Conservation (phyloP, 2,329 filamentous ascomycete species). For the Monilinia laxa region DNA sequence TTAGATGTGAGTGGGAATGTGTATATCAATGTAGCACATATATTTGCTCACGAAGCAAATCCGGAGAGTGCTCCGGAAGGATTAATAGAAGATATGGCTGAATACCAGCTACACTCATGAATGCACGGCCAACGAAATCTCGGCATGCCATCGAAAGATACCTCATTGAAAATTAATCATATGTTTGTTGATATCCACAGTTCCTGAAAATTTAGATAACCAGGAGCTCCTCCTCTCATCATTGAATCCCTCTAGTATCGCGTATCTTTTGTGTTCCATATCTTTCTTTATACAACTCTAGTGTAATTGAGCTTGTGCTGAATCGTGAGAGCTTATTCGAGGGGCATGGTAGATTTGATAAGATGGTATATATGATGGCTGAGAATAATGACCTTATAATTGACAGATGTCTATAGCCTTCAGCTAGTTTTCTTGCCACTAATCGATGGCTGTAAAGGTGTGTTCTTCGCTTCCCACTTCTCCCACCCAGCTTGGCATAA, state of each 20-base stretch:
- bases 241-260: neutral
- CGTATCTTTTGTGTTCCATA: neutral
- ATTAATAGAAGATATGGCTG: neutral
- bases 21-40: neutral
- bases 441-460: conserved; percentile 40
- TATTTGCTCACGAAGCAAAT: neutral
- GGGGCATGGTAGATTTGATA: neutral
- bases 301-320: neutral
- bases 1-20: neutral
- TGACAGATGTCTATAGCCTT: conserved; percentile 20
- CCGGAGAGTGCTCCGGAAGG: neutral
- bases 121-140: neutral
- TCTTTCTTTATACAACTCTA: neutral
- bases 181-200: neutral
- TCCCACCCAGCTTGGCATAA: conserved; percentile 90
- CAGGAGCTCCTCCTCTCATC: neutral
- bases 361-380: conserved; percentile 4
- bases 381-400: neutral
- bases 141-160: neutral
- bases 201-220: no score
- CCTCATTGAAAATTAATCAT: neutral
- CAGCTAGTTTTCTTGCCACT: conserved; percentile 36
- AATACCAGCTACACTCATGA: neutral
- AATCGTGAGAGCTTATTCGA: neutral
- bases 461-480: conserved; percentile 65